Evolutionary conservation across 169 alveolate species (phyloP), one percentile per base, ranked within the genome.

Genomic region (Plasmodium malariae): DNA sequence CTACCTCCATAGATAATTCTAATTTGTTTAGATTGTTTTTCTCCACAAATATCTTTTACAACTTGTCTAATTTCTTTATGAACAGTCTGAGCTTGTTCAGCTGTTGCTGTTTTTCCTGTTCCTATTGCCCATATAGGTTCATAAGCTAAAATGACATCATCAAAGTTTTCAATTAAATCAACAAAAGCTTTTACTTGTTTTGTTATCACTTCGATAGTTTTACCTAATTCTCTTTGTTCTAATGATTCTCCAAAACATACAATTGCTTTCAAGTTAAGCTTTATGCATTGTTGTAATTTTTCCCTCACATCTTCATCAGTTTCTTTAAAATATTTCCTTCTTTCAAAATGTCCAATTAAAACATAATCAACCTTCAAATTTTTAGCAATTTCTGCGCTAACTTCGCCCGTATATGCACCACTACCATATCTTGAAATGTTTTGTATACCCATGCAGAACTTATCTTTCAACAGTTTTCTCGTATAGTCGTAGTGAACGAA

Each of bases 41-140:
- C 95, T 32, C 96, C 96, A 30, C 95, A 60, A 17, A 55, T 68
- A 12, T 59, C 73, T 34, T 48, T 67, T 62, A 71, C 80, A 36
- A 54, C 73, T n/a, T 48, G 43, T 28, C 85, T 65, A 19, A 94
- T 32, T 60, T 94, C 98, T 78, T 93, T 95, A 73, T 98, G 99
- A 34, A 98, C 98, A 54, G 97, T 99, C 94, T 97, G 98, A 17
- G 99, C 99, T 93, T 98, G 98, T 49, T 95, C 98, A 9, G 99
- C 98, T 28, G 99, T 92, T 12, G 99, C 99, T 24, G 98, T 98
- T 80, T 95, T 97, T 76, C 99, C 99, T 34, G 99, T 99, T 48
- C 99, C 99, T 68, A 98, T 98, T 69, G 99, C 99, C 99, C 99
- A 98, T 19, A 98, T 98, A 17, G 99, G 99, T 90, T 99, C 99